Base-by-base conservation (phyloP, 2,329 filamentous ascomycete species). In the Aspergillus pseudotamarii region DNA sequence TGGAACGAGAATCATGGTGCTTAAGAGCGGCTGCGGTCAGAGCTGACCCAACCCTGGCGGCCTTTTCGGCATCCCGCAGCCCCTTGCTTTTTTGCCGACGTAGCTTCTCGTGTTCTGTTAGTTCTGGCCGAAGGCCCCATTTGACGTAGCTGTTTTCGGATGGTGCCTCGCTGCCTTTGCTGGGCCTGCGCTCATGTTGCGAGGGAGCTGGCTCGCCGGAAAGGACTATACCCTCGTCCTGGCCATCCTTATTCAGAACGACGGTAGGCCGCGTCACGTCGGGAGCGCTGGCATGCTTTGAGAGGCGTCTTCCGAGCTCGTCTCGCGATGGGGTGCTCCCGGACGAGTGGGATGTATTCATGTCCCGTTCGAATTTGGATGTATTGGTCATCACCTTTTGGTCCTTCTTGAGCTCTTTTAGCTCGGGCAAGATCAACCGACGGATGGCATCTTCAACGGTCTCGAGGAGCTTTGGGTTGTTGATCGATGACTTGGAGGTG, bases 381-480 rank as follows among this genome's bases (percentile, higher is more conserved):
- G 87, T 87, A 70, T 88, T 90, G 67, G 90, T 86, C 66, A 90
- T 88, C 67, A 90, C 90, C 76, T 92, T 94, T 75, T 94, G 91
- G 73, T 97, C 93, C 71, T 94, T 89, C 77, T 97, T 97, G 60
- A 99, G 83, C 11, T 93, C 92, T 70, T 93, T 94, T 51, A 99
- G 84, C 77, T 99, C 94, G 0, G 95, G 95, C 3, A 99, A 81
- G 59, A 97, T 96, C 57, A 97, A 84, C 56, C 93, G 87, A 66
- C 93, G 89, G 72, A 97, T 96, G 16, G 93, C 93, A 79, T 97
- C 93, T 79, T 97, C 94, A 3, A 97, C 94, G 0, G 93, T 95
- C 72, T 95, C 92, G 2, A 97, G 85, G 2, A 97, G 81, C 74
- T 93, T 95, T 0, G 94, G 94, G 72, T 97, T 97, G 79, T 96